Conservation (phyloP, 2,329 filamentous ascomycete species). For the Berkeleyomyces rouxiae region DNA sequence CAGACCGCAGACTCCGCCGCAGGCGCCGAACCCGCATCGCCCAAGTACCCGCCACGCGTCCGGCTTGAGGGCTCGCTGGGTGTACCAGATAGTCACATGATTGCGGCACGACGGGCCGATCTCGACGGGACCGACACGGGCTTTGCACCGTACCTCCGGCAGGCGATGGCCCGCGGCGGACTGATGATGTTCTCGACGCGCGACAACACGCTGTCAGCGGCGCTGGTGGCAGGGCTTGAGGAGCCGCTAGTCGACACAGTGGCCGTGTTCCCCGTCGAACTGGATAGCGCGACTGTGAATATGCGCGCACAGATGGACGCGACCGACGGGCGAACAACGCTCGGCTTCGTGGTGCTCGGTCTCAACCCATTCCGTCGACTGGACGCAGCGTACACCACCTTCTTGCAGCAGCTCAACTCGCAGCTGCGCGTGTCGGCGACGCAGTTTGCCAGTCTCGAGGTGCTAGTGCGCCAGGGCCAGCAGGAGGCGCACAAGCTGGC, state of each 20-base stretch:
- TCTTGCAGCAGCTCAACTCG: conserved; percentile 41
- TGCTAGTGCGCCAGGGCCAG: conserved; percentile 67
- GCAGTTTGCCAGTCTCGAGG: conserved; percentile 19
- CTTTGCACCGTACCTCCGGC: conserved; percentile 59
- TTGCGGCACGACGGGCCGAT: conserved; percentile 47
- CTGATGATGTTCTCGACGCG: conserved; percentile 54
- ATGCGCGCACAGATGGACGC: conserved; percentile 62
- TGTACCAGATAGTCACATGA: conserved; percentile 45
- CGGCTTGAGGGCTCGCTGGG: conserved; percentile 58
- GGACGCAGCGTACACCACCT: conserved; percentile 56
- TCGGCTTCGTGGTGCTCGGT: conserved; percentile 11
- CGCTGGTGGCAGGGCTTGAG: conserved; percentile 47
- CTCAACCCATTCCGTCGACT: conserved; percentile 49
- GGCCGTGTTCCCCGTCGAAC: conserved; percentile 64
- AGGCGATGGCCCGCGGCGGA: conserved; percentile 49
- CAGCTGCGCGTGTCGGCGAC: conserved; percentile 6
- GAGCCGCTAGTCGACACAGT: conserved; percentile 57
- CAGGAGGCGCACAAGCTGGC: conserved; percentile 69
- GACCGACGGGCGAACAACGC: conserved; percentile 31
- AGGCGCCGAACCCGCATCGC: background rate
- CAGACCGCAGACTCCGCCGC: background rate
- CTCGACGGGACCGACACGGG: conserved; percentile 52
- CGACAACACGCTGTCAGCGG: conserved; percentile 41
- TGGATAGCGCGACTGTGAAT: conserved; percentile 48
- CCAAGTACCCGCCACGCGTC: conserved; percentile 42